Percentiles rank a stretch among this genome's conserved stretches.
These are phyloP conservation scores for Colletotrichum agaves DNA, from an alignment of 2,329 filamentous ascomycete species.

Conservation along the genomic window DNA sequence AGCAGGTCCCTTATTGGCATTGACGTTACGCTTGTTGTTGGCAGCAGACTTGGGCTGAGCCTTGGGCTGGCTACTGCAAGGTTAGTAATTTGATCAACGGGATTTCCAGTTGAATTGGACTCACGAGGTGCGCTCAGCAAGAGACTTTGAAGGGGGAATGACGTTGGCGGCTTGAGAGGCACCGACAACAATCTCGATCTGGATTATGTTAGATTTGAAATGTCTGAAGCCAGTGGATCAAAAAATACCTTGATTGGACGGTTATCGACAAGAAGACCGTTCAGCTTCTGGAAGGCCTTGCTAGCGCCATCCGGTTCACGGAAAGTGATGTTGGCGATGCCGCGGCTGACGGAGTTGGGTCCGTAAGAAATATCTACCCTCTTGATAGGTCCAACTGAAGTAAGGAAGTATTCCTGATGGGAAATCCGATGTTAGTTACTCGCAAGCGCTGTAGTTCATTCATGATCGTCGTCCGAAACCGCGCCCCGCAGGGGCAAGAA, in stretches of 20 bases:
- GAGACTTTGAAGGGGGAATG: constrained; percentile 73
- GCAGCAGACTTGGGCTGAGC: constrained; percentile 85
- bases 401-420: constrained; percentile 93
- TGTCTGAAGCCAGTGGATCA: neutral
- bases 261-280: constrained; percentile 90
- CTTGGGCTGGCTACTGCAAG: constrained; percentile 66
- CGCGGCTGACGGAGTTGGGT: constrained; percentile 89
- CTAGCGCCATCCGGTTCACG: constrained; percentile 81
- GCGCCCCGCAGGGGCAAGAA: constrained; percentile 41
- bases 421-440: constrained; percentile 74
- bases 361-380: constrained; percentile 92
- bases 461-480: constrained; percentile 39
- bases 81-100: constrained; percentile 32
- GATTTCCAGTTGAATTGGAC: constrained; percentile 48
- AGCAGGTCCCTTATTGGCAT: constrained; percentile 52
- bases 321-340: constrained; percentile 92
- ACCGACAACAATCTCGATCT: constrained; percentile 93
- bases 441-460: constrained; percentile 51
- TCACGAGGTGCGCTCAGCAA: constrained; percentile 84
- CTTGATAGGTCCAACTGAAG: constrained; percentile 90
- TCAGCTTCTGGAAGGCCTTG: constrained; percentile 84
- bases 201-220: constrained; percentile 39
- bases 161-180: constrained; percentile 77
- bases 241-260: constrained; percentile 84
- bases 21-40: constrained; percentile 71